Evolutionary conservation across 192 early-diverging fungal species (phyloP), one percentile per base, ranked within the genome.

Genomic region (Radiomyces spectabilis): DNA sequence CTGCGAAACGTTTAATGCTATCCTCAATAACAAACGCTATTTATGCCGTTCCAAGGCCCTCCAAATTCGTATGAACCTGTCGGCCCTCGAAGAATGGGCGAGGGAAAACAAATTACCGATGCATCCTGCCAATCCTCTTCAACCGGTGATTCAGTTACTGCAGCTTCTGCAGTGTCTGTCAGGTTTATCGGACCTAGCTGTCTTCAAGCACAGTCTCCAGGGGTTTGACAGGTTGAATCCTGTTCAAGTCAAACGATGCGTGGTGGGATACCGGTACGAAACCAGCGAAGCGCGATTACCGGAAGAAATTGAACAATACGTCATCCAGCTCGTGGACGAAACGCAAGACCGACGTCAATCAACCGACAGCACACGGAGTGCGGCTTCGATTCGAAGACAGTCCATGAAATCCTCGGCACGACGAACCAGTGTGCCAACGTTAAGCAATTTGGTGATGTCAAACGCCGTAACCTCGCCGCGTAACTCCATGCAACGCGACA

Each of bases 191-290:
- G 82, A 85, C 41, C 77, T 92, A 18, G 56, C 69, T 12, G 82
- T 81, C 18, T 91, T 85, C 65, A 76, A 87, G 35, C 84, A 89
- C 37, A 86, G 83, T 5, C 75, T 80, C 9, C 69, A 73, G 53
- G 77, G 79, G 53, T 72, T 86, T 42, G 74, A 78, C 26, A 35
- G 66, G 12, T 72, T 91, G 18, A 86, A 86, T 47, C 65, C 80
- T 6, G 59, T 81, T 21, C 91, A 93, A 51, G 74, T 91, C 19
- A 80, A 85, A 41, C 74, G 84, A 2, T 84, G 76, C 15, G 79
- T 93, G 43, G 76, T 71, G 12, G 71, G 73, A 32, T 97, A 97
- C 61, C 76, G 84, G 22, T 97, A 94, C 60, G 95, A 97, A 60
- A 85, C 89, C 27, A 83, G 82, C 21, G 95, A 97, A 56, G 51